Evolutionary conservation across 352 stramenopile genomes (phyloP).

Genomic region (Phytophthora melonis): DNA sequence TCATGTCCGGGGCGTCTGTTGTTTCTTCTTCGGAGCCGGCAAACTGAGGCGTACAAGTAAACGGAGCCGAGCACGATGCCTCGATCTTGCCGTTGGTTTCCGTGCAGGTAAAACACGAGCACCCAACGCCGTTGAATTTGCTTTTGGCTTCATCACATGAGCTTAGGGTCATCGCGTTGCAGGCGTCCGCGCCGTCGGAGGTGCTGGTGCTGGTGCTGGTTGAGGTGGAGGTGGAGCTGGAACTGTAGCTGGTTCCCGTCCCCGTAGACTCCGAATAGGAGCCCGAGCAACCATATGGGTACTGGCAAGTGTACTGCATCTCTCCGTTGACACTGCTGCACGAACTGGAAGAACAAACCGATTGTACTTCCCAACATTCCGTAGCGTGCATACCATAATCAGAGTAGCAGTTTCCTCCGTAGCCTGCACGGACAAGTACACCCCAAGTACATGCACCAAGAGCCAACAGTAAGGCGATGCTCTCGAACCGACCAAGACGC

Average conservation of each 20-base stretch:
- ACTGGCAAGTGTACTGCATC: no score
- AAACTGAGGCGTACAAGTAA: background rate
- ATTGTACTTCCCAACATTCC: no score
- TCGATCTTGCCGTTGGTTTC: conserved; percentile 15
- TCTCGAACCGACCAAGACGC: background rate
- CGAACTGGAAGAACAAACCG: no score
- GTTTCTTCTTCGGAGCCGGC: background rate
- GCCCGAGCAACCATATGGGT: background rate
- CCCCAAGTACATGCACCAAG: background rate
- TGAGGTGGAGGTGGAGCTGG: background rate
- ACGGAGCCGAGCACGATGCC: conserved; percentile 18
- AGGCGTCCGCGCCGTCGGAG: background rate
- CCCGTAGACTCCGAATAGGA: background rate
- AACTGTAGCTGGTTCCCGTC: background rate
- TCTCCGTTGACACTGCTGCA: no score
- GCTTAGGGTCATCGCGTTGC: conserved; percentile 6
- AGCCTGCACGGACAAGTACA: no score
- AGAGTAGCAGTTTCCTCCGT: no score
- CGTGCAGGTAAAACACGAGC: conserved; percentile 20
- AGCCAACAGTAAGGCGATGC: no score
- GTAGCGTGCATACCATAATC: no score
- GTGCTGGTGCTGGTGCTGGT: conserved; percentile 7
- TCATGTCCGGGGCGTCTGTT: conserved; percentile 10
- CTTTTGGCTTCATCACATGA: conserved; percentile 20
- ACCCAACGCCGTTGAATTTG: conserved; percentile 11